A percentile compares a stretch with the other conserved stretches of the same genome.
Conservation (phyloP, 2,329 filamentous ascomycete species). For the Colletotrichum viniferum region DNA sequence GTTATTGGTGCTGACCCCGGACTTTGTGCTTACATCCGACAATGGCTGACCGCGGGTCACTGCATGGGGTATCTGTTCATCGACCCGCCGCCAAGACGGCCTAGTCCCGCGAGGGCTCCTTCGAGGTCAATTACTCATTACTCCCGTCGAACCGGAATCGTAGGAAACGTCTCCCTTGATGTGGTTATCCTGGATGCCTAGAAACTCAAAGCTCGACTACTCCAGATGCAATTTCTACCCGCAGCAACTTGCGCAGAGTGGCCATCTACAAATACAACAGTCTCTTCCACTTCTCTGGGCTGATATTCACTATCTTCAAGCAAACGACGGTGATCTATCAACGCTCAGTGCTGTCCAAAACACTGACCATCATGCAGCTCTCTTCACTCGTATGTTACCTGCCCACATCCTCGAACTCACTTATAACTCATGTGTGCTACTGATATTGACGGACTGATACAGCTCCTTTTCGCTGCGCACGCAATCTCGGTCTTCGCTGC, state of each 20-base stretch:
- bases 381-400: not conserved
- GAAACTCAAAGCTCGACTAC: not conserved
- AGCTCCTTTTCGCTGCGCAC: not conserved
- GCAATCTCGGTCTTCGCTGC: not conserved
- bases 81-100: not conserved
- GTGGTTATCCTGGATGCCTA: not conserved
- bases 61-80: not conserved
- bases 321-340: not conserved
- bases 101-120: not conserved
- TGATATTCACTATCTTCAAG: not conserved
- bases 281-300: not conserved
- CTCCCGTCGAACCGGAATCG: not conserved
- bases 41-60: not conserved
- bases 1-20: not conserved
- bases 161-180: not conserved
- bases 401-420: rapidly evolving
- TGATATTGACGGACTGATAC: not conserved
- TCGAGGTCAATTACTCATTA: not conserved
- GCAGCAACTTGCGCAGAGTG: not conserved
- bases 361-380: not conserved
- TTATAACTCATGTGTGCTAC: rapidly evolving
- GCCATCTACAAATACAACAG: not conserved
- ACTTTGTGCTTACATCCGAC: not conserved
- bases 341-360: not conserved
- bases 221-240: not conserved